phyloP scores from a whole-genome alignment of 2,329 filamentous ascomycete genomes.

The Penicillium brevicompactum region DNA sequence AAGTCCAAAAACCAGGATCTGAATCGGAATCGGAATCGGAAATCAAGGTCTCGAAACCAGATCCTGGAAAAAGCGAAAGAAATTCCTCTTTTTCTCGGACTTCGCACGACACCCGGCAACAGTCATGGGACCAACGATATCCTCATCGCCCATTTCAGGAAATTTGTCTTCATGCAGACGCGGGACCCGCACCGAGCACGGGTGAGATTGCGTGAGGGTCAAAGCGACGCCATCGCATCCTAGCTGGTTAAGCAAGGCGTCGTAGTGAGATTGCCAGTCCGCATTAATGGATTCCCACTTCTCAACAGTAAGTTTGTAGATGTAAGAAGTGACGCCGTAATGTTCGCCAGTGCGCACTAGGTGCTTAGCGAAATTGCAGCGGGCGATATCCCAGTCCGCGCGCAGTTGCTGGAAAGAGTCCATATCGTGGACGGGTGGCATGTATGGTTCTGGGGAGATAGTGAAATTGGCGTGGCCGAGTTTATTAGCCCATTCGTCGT shows the following conservation, averaged over 20 bases:
- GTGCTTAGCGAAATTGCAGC: constrained; percentile 86
- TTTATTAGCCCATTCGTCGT: constrained; percentile 80
- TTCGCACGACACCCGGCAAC: constrained; percentile 46
- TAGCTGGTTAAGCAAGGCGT: constrained; percentile 61
- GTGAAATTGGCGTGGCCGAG: constrained; percentile 94
- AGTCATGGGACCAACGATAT: constrained; percentile 93
- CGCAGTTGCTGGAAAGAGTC: constrained; percentile 66
- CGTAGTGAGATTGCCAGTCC: constrained; percentile 71
- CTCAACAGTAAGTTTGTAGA: constrained; percentile 78
- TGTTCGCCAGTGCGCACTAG: constrained; percentile 86
- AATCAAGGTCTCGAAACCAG: constrained; percentile 38
- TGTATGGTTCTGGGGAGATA: constrained; percentile 79
- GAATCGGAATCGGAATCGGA: neutral
- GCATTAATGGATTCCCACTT: constrained; percentile 85
- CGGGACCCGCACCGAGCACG: constrained; percentile 53
- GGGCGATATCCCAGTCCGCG: constrained; percentile 78
- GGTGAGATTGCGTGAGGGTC: constrained; percentile 41
- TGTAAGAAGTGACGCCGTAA: constrained; percentile 86
- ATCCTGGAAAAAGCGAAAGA: constrained; percentile 49
- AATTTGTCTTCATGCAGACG: constrained; percentile 71
- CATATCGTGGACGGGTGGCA: constrained; percentile 63
- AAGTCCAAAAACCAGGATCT: neutral
- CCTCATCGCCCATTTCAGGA: constrained; percentile 81
- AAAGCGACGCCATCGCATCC: constrained; percentile 39
- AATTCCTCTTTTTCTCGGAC: constrained; percentile 45